Evolutionary conservation across 768 basidiomycete species (phyloP), one percentile per base, ranked within the genome.

Genomic region (Suillus hirtellus): DNA sequence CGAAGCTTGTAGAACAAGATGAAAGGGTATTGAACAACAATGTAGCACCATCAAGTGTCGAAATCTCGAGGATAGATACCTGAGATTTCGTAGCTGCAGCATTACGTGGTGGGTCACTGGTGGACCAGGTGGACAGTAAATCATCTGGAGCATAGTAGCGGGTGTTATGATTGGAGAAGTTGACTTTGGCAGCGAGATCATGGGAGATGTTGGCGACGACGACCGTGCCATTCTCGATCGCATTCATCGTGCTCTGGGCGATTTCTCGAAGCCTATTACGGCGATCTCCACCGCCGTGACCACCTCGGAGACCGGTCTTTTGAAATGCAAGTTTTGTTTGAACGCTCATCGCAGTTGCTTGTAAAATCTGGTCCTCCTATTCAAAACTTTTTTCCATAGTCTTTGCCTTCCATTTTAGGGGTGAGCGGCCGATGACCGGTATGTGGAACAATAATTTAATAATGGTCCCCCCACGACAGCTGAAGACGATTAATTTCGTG

Each of bases 21-120:
- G 63, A 63, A 52, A 63, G 47, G 27, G 52, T 59, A 63, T 74
- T 60, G 65, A 73, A 69, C 47, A 75, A 77, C 61, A 76, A 68
- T n/a, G 82, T 81, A 15, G 86, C 84, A 19, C 85, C 89, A 34
- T 84, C 82, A 27, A 90, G 79, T 0, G 89, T 89, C 12, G 89
- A 86, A 8, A 86, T 81, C 69, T 90, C 85, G 10, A 85, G 73
- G 47, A 89, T 72, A 11, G 82, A 82, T 24, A 86, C 73, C 44
- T 82, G 72, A 8, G 58, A 35, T 37, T 14, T 60, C 8, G 62
- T 63, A 31, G 63, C 56, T 15, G 49, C 3, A 1, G 24, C 14
- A 17, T n/a, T 59, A 3, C 56, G 60, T 12, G 62, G 52, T 27
- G 69, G 67, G 2, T 60, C 50, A 2, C 69, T 61, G 44, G 64